phyloP scores from a whole-genome alignment of 306 rosid species.

The Cucumis hystrix region DNA sequence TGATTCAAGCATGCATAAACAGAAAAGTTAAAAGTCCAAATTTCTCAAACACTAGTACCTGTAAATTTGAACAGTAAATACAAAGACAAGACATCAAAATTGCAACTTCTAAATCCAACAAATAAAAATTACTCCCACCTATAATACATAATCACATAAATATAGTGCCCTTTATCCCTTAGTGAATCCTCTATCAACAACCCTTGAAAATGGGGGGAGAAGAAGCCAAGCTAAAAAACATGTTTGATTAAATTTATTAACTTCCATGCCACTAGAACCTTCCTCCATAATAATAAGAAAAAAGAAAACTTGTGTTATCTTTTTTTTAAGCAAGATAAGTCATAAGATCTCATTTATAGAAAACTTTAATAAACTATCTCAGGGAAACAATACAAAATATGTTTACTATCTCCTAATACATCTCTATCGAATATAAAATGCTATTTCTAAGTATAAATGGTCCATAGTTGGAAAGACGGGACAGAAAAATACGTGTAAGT shows the following conservation, averaged over 20 bases:
- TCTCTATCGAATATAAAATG: not conserved
- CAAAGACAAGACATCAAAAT: not conserved
- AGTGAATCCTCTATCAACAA: not conserved
- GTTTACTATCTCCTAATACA: slow-evolving; percentile 88
- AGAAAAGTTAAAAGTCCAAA: not conserved
- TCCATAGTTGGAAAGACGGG: slow-evolving; percentile 4
- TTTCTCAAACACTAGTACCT: not conserved
- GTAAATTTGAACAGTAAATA: not conserved
- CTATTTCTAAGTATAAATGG: not conserved
- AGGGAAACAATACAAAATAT: not conserved
- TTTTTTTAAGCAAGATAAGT: not conserved
- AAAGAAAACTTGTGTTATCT: too few species aligned
- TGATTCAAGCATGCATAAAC: not conserved
- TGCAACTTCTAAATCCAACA: not conserved
- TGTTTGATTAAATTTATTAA: too few species aligned
- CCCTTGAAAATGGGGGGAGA: not conserved
- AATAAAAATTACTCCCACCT: not conserved
- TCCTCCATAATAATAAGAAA: too few species aligned
- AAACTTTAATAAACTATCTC: not conserved
- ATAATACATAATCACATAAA: not conserved
- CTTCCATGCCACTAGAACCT: too few species aligned
- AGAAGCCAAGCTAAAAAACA: not conserved
- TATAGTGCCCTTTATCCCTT: not conserved
- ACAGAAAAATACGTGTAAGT: slow-evolving; percentile 66
- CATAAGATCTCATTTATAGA: not conserved